Evolutionary conservation across 2,329 filamentous ascomycete species (phyloP), one percentile per base, ranked within the genome.

Genomic region (Trichophyton verrucosum): DNA sequence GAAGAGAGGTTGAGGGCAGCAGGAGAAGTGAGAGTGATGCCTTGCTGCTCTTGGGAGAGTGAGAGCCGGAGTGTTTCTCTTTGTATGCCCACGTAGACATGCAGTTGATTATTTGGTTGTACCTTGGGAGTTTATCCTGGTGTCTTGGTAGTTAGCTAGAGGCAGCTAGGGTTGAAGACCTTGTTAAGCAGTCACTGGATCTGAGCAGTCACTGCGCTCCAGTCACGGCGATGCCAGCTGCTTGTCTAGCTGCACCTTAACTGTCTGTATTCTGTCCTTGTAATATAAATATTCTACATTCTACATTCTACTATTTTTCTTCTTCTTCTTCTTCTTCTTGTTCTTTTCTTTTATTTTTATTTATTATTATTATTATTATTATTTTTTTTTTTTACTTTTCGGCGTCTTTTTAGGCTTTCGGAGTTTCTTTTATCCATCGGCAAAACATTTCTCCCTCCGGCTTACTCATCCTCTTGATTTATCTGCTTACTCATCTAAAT

Each of bases 401-500:
- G 24, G 11, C 46, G 9, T 49, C 46, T 30, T 27, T 27, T 27
- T 51, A 13, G 27, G 2, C 20, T 47, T 22, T 47, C 17, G n/a
- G 51, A 36, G 0, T 55, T 55, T 36, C 27, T 36, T 36, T 55
- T 53, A 2, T 22, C 11, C 13, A 7, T 36, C 36, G 62, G 61
- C 22, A 36, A 13, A 60, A 27, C 5, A 11, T 59, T 65, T 9
- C 27, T 64, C 62, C 51, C 7, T 20, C 30, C 3, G 6, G 24
- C 49, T 22, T 47, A 47, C 17, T 13, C 44, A 47, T 47, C 46
- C 3, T 51, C 3, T 15, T 13, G 8, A 2, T n/a, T 36, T 13
- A 38, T 27, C 5, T 3, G 11, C 63, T 74, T 65, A 74, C 61
- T 72, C 67, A 73, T 30, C 49, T 62, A 47, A 38, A 57, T 55